Base-by-base conservation (phyloP, 1,284 basidiomycete genomes). In the Coriolopsis trogii region DNA sequence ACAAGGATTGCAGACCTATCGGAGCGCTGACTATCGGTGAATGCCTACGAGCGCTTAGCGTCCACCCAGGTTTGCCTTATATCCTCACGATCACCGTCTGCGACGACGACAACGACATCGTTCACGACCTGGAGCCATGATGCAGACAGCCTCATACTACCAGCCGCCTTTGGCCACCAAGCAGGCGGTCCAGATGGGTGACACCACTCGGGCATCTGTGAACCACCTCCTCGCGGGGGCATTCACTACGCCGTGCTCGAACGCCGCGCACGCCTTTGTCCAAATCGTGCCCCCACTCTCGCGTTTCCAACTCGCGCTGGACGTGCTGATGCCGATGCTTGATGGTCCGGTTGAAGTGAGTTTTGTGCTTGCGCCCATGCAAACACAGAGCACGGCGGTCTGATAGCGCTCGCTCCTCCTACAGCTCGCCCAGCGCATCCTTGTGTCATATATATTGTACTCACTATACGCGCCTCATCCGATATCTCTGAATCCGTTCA, bases 251-350 rank as follows among this genome's bases (percentile, higher is more conserved):
- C 86, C 88, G 31, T 90, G 87, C 70, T 87, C 84, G 53, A 82
- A 84, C 15, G 86, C 84, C 10, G 84, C 85, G 38, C 80, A 85
- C 61, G 82, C 85, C 3, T 90, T 89, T 67, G 71, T 74, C 23
- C 83, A 87, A 69, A 78, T 88, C 54, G 85, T 89, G 21, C 85
- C 84, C 67, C 84, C 83, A 20, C 81, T 78, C 42, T 76, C 81
- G 66, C 79, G 87, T 55, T 90, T 90, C 69, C 85, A 87, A 73
- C 77, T 89, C 65, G 86, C 87, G 64, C 79, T 90, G 60, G 88
- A 90, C 71, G 82, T 82, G 71, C 71, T 90, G 60, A 72, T 89
- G 66, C 87, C 87, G 20, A 71, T 87, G 60, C 77, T 89, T 59
- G 84, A 84, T 59, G 71, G 71, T 58, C 70, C 56, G 26, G 60